Conservation (phyloP, 306 rosid genomes). For the Glycyrrhiza uralensis region DNA sequence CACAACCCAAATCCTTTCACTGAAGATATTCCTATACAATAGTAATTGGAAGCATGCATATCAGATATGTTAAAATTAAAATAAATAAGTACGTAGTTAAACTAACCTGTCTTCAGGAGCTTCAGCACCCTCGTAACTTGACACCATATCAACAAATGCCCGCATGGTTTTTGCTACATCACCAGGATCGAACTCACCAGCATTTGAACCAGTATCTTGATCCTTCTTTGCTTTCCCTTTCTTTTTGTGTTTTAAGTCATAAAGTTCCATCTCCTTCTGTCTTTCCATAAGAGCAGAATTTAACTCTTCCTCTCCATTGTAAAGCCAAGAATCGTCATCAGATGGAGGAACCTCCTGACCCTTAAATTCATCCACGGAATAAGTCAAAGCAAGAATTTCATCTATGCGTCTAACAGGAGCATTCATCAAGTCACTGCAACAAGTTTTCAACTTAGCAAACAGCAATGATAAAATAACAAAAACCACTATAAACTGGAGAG, state of each 20-base stretch:
- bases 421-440: slow-evolving; percentile 74
- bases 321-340: slow-evolving; percentile 87
- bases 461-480: slow-evolving; percentile 16
- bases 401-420: slow-evolving; percentile 87
- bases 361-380: slow-evolving; percentile 61
- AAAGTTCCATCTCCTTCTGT: slow-evolving; percentile 81
- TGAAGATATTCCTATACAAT: neutral
- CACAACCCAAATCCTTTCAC: neutral
- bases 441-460: slow-evolving; percentile 24
- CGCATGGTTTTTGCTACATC: slow-evolving; percentile 78
- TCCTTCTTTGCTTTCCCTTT: slow-evolving; percentile 57
- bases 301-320: slow-evolving; percentile 81
- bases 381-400: slow-evolving; percentile 71
- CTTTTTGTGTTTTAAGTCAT: slow-evolving; percentile 57
- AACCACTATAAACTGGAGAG: neutral
- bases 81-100: neutral
- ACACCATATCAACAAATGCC: slow-evolving; percentile 72
- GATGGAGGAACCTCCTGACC: slow-evolving; percentile 68
- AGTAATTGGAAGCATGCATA: neutral
- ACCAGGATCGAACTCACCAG: slow-evolving; percentile 59
- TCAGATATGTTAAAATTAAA: slow-evolving; percentile 4
- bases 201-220: slow-evolving; percentile 42
- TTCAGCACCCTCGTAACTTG: slow-evolving; percentile 91
- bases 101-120: slow-evolving; percentile 76
- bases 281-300: slow-evolving; percentile 77